Percentiles rank a stretch among this genome's conserved stretches.
Evolutionary conservation across 768 basidiomycete genomes (phyloP).

Genomic region (Trametes villosa): DNA sequence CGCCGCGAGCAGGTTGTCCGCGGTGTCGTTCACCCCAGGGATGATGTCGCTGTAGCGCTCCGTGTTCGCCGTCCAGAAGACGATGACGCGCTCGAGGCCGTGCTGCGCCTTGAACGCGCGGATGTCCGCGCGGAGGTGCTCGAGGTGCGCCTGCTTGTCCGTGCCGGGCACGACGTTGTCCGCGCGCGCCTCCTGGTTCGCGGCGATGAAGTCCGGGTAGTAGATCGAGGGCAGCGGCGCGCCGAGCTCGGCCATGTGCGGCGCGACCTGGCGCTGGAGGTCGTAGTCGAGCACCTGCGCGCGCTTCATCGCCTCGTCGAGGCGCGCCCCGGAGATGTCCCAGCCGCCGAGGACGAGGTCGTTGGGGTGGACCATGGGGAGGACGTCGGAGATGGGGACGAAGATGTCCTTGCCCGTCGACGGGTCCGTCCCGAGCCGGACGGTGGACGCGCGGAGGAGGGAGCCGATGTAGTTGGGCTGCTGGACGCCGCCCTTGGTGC

Average conservation of each 20-base stretch:
- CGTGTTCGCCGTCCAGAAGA: constrained; percentile 99
- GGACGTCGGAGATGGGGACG: constrained; percentile 88
- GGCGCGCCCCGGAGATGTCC: constrained; percentile 87
- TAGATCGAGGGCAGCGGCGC: constrained; percentile 93
- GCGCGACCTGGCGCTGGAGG: constrained; percentile 92
- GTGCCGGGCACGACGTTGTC: constrained; percentile 88
- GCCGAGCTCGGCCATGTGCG: constrained; percentile 79
- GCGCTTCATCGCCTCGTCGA: constrained; percentile 94
- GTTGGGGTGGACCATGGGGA: constrained; percentile 98
- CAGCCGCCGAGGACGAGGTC: constrained; percentile 97
- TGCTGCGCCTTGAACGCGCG: constrained; percentile 88
- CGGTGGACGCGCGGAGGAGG: constrained; percentile 92
- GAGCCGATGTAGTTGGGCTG: constrained; percentile 99
- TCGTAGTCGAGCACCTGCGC: constrained; percentile 95
- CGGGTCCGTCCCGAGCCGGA: constrained; percentile 86
- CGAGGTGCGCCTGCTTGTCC: constrained; percentile 90
- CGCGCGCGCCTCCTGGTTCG: constrained; percentile 95
- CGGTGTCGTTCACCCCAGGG: constrained; percentile 93
- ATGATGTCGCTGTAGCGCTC: constrained; percentile 97
- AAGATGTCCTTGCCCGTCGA: constrained; percentile 85
- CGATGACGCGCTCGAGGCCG: constrained; percentile 82
- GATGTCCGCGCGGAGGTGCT: constrained; percentile 91
- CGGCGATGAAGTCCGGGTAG: constrained; percentile 97
- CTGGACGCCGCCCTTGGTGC: constrained; percentile 89
- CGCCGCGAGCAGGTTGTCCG: constrained; percentile 79